Evolutionary conservation across 2,329 filamentous ascomycete species (phyloP).

Genomic region (Lojkania enalia): DNA sequence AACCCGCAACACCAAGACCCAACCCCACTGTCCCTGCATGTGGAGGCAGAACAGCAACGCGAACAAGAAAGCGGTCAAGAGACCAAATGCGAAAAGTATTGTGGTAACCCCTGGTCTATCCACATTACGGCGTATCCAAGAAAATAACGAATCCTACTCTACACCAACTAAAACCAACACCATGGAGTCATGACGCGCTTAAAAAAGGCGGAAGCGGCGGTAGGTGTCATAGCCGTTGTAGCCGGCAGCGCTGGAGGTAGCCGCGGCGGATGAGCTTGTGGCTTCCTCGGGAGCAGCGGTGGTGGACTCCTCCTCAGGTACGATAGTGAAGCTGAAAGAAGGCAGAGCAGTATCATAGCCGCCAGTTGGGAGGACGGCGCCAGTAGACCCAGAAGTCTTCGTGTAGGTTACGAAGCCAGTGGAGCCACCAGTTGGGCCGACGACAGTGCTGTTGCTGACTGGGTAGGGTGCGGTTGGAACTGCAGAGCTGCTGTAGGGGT

Average conservation of each 20-base stretch:
- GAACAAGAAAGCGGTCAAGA: constrained; percentile 5
- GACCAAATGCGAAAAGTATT: constrained; percentile 1
- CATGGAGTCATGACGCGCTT: background rate
- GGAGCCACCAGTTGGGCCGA: constrained; percentile 4
- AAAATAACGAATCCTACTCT: constrained; percentile 1
- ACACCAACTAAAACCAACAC: background rate
- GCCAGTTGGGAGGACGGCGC: constrained; percentile 2
- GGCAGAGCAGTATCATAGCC: background rate
- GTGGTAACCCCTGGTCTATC: constrained; percentile 1
- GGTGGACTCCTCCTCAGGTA: constrained; percentile 13
- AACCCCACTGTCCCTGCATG: background rate
- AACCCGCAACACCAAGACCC: background rate
- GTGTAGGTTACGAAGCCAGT: constrained; percentile 17
- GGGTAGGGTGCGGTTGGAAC: constrained; percentile 28
- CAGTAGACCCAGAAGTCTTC: constrained; percentile 7
- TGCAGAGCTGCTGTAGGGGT: constrained; percentile 15
- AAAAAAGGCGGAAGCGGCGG: constrained; percentile 5
- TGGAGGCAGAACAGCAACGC: constrained; percentile 1
- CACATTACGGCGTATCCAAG: background rate
- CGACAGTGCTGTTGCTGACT: constrained; percentile 9
- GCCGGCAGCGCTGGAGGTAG: constrained; percentile 22
- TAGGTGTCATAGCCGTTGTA: constrained; percentile 17
- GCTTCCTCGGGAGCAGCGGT: constrained; percentile 12
- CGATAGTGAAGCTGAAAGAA: constrained; percentile 1
- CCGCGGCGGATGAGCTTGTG: constrained; percentile 7